Conservation (phyloP, 345 rosid genomes). For the Laguncularia racemosa region DNA sequence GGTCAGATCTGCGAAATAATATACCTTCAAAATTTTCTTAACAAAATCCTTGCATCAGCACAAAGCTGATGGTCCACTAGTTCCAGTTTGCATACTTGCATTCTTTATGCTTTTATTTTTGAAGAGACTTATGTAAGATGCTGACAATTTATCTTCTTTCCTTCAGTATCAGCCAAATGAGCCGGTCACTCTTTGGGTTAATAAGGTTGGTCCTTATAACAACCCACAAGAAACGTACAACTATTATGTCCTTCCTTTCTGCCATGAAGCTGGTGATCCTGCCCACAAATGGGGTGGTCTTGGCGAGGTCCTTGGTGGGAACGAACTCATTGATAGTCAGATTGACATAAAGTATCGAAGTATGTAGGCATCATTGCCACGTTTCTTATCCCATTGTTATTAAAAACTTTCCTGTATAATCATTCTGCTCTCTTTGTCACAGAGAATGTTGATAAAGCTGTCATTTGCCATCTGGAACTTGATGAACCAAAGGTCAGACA, state of each 20-base stretch:
- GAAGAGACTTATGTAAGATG: neutral
- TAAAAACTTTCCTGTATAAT: neutral
- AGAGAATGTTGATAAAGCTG: conserved; percentile 57
- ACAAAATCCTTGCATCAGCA: too few relatives aligned
- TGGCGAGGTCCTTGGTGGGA: conserved; percentile 99
- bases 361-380: conserved; percentile 24
- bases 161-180: conserved; percentile 80
- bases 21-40: too few relatives aligned
- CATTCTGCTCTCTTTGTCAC: conserved; percentile 5
- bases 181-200: conserved; percentile 89
- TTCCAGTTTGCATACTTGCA: too few relatives aligned
- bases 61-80: too few relatives aligned
- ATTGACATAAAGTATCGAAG: conserved; percentile 76
- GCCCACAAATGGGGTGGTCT: conserved; percentile 99
- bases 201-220: conserved; percentile 98
- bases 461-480: conserved; percentile 59
- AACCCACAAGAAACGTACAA: conserved; percentile 99
- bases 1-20: too few relatives aligned
- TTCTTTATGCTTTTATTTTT: too few relatives aligned
- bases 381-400: neutral
- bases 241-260: conserved; percentile 98
- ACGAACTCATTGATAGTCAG: conserved; percentile 95
- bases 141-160: conserved; percentile 8
- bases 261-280: conserved; percentile 48
- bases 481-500: conserved; percentile 61